Percentiles rank a stretch among this genome's conserved stretches.
Conservation (phyloP, 257 asterid species). For the Fraxinus anomala region DNA sequence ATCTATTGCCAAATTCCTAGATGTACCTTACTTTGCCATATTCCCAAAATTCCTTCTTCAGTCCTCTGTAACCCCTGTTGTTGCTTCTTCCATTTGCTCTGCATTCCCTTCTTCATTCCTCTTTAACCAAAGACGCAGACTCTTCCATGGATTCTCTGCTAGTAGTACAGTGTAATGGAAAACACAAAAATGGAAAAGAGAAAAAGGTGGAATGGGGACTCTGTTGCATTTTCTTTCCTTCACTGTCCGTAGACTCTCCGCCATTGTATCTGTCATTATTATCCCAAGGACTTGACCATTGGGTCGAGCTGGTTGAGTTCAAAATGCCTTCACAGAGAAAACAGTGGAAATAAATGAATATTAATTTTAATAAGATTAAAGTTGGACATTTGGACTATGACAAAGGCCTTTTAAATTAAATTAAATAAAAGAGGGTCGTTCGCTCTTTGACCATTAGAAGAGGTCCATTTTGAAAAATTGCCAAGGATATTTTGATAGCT, state of each 20-base stretch:
- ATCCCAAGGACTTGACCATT: not conserved
- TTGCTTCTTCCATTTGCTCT: not conserved
- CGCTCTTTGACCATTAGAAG: too few relatives aligned
- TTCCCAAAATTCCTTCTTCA: not conserved
- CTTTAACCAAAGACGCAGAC: not conserved
- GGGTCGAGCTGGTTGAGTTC: not conserved
- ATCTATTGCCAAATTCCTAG: not conserved
- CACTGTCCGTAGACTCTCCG: not conserved
- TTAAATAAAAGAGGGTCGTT: too few relatives aligned
- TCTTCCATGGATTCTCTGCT: not conserved
- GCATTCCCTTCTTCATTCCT: not conserved
- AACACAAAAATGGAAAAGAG: not conserved
- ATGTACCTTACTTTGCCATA: too few relatives aligned
- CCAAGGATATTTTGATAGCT: not conserved
- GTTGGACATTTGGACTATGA: not conserved
- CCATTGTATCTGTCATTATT: not conserved
- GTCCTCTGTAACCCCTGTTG: not conserved
- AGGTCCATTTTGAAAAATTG: too few relatives aligned
- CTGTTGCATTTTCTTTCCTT: not conserved
- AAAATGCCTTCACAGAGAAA: too few relatives aligned
- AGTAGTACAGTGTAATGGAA: not conserved
- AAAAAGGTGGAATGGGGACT: not conserved
- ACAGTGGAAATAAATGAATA: not conserved
- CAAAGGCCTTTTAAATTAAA: too few relatives aligned
- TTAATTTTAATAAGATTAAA: too few relatives aligned